Conservation (phyloP, 164 flowering plant genomes). For the Macadamia tetraphylla region DNA sequence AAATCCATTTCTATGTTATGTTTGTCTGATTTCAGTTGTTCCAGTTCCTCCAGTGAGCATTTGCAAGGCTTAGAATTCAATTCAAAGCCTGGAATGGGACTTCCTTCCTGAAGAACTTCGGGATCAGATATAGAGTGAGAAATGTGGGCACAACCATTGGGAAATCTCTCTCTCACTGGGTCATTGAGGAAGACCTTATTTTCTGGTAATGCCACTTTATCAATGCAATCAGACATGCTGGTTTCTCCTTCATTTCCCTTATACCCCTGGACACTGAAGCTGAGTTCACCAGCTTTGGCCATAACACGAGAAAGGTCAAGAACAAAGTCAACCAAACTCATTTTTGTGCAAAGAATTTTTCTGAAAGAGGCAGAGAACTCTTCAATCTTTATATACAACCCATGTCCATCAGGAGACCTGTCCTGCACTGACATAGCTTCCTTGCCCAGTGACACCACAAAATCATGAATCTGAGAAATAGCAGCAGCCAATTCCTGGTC, state of each 20-base stretch:
- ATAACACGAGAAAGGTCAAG: conserved; percentile 63
- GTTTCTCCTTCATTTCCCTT: conserved; percentile 49
- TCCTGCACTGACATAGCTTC: conserved; percentile 45
- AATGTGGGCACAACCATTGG: conserved; percentile 42
- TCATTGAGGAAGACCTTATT: conserved; percentile 44
- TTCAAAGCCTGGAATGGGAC: conserved; percentile 40
- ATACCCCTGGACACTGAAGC: conserved; percentile 43
- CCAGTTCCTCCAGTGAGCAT: conserved; percentile 55
- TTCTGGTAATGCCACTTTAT: conserved; percentile 79
- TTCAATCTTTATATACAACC: conserved; percentile 38
- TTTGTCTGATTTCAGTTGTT: conserved; percentile 60
- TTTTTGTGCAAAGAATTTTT: conserved; percentile 30
- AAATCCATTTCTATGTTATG: conserved; percentile 51
- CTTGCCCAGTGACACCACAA: conserved; percentile 59
- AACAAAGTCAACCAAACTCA: conserved; percentile 50
- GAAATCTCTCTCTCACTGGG: conserved; percentile 39
- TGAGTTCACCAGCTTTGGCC: conserved; percentile 47
- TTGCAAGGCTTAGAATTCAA: conserved; percentile 29
- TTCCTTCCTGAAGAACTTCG: conserved; percentile 63
- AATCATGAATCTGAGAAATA: conserved; percentile 62
- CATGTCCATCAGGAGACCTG: conserved; percentile 33
- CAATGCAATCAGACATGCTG: conserved; percentile 67
- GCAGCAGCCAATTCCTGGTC: conserved; percentile 42
- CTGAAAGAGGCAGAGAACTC: conserved; percentile 45
- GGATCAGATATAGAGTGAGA: conserved; percentile 55